A percentile compares a stretch with the other conserved stretches of the same genome.
phyloP scores from a whole-genome alignment of 176 grass and related monocot genomes.

The Bothriochloa decipiens region DNA sequence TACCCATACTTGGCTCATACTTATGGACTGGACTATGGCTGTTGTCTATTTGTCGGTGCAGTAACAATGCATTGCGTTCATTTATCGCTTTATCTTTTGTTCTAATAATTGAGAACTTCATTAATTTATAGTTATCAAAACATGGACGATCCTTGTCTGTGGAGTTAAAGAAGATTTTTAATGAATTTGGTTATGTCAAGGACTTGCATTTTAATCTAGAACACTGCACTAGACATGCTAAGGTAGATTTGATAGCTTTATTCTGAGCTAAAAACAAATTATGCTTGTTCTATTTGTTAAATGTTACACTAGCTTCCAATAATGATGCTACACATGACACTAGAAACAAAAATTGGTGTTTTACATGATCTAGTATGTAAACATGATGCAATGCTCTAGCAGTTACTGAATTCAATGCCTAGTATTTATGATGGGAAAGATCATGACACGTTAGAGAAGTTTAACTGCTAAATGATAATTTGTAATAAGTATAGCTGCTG shows the following conservation, averaged over 20 bases:
- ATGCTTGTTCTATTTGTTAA: background rate
- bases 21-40: background rate
- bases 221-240: slow-evolving; percentile 50
- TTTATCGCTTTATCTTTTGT: slow-evolving; percentile 11
- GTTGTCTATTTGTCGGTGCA: background rate
- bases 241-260: slow-evolving; percentile 51
- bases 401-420: background rate
- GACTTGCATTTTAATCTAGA: slow-evolving; percentile 59
- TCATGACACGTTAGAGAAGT: background rate
- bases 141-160: slow-evolving; percentile 53
- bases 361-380: background rate
- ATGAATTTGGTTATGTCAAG: slow-evolving; percentile 55
- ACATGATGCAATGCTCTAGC: background rate
- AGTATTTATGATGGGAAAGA: background rate
- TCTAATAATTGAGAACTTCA: slow-evolving; percentile 13
- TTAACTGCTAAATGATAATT: background rate
- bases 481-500: background rate
- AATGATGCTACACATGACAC: background rate
- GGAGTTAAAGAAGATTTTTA: slow-evolving; percentile 55
- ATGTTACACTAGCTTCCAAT: background rate
- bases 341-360: background rate
- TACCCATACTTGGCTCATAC: background rate
- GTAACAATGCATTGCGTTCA: background rate
- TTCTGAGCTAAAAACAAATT: background rate
- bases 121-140: slow-evolving; percentile 51